Percentiles rank a stretch among this genome's conserved stretches.
phyloP scores from a whole-genome alignment of 192 early-diverging fungal genomes.

The Chytriomyces hyalinus region DNA sequence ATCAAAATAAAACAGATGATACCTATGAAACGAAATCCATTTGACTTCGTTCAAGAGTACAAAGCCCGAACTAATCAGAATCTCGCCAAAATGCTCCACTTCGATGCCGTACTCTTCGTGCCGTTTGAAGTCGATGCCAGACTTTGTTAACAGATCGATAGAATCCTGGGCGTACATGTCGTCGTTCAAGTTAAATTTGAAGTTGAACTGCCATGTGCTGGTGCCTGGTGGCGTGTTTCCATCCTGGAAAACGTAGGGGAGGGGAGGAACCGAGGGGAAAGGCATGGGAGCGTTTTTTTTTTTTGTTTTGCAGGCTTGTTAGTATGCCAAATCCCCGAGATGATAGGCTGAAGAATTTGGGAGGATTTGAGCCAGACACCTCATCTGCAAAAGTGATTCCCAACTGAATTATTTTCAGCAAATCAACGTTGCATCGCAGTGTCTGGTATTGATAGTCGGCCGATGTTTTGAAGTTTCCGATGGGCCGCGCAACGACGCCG shows the following conservation, averaged over 20 bases:
- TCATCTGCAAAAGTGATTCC: slow-evolving; percentile 94
- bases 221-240: slow-evolving; percentile 85
- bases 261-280: background rate
- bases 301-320: background rate
- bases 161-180: slow-evolving; percentile 99
- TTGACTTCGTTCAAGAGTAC: slow-evolving; percentile 93
- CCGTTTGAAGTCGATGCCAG: slow-evolving; percentile 97
- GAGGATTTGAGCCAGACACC: slow-evolving; percentile 1
- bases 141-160: slow-evolving; percentile 94
- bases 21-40: slow-evolving; percentile 99
- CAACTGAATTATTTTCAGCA: slow-evolving; percentile 97
- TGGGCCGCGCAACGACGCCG: slow-evolving; percentile 97
- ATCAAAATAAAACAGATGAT: background rate
- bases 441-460: slow-evolving; percentile 99
- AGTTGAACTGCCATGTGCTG: slow-evolving; percentile 99
- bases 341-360: background rate
- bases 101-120: slow-evolving; percentile 97
- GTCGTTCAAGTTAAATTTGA: slow-evolving; percentile 88
- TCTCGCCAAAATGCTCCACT: slow-evolving; percentile 93
- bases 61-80: slow-evolving; percentile 95
- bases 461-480: slow-evolving; percentile 93
- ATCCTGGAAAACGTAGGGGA: slow-evolving; percentile 25
- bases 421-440: slow-evolving; percentile 95
- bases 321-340: background rate
- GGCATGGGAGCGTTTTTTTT: background rate